phyloP scores from a whole-genome alignment of 139 green algal genomes.

The Haematococcus lacustris region DNA sequence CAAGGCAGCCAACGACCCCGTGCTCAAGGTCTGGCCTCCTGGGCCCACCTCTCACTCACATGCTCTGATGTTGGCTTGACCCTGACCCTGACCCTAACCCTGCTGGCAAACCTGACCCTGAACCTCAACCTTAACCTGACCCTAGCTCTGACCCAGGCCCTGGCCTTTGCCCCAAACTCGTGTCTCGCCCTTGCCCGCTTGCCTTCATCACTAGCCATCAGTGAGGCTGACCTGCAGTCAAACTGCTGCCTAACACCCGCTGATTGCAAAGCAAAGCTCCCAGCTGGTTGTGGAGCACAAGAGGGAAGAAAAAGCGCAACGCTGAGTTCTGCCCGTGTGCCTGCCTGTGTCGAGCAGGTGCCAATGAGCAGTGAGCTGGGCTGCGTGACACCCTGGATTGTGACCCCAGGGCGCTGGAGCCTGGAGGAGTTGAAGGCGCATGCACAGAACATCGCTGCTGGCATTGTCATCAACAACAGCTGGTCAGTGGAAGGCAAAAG shows the following conservation, averaged over 20 bases:
- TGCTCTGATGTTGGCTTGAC: too few species aligned
- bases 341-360: constrained; percentile 24
- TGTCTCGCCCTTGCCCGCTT: too few species aligned
- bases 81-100: neutral
- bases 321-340: too few species aligned
- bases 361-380: constrained; percentile 39
- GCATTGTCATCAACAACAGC: constrained; percentile 21
- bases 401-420: constrained; percentile 19
- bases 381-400: constrained; percentile 25
- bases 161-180: too few species aligned
- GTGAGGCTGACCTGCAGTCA: neutral
- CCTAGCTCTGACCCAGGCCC: neutral
- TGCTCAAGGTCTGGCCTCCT: constrained; percentile 40
- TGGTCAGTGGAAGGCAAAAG: too few species aligned
- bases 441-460: constrained; percentile 4
- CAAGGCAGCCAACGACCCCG: constrained; percentile 25
- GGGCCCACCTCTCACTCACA: too few species aligned
- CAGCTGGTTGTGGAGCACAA: neutral
- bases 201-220: neutral
- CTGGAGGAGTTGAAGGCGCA: constrained; percentile 9
- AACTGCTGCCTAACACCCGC: too few species aligned
- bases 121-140: neutral
- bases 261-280: neutral
- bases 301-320: too few species aligned
- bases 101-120: neutral